phyloP scores from a whole-genome alignment of 805 yeast species.

The Lipomyces orientalis region DNA sequence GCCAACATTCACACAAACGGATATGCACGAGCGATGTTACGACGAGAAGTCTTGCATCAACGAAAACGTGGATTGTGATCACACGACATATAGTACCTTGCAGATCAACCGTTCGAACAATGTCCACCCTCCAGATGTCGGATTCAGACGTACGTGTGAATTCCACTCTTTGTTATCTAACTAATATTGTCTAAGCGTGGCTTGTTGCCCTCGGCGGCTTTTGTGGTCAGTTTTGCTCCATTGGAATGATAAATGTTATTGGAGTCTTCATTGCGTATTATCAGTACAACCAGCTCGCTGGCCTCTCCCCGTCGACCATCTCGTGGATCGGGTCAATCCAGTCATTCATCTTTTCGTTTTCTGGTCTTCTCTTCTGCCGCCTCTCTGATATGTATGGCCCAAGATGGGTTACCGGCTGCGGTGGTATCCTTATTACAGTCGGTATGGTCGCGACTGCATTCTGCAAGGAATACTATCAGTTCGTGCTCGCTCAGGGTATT shows the following conservation, averaged over 20 bases:
- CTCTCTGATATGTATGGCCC: conserved; percentile 36
- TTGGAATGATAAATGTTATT: conserved; percentile 54
- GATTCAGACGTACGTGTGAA: conserved; percentile 17
- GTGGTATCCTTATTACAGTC: conserved; percentile 37
- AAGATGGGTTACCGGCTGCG: conserved; percentile 38
- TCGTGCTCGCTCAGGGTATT: conserved; percentile 59
- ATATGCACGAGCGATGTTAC: too few species aligned
- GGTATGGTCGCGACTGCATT: conserved; percentile 45
- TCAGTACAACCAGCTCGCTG: conserved; percentile 25
- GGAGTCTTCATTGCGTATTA: conserved; percentile 33
- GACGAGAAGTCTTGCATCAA: too few species aligned
- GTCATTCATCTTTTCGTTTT: conserved; percentile 19
- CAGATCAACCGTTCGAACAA: conserved; percentile 4
- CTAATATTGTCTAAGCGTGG: conserved; percentile 47
- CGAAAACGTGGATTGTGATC: too few species aligned
- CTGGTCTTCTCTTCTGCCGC: conserved; percentile 29
- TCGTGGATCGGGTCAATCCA: conserved; percentile 37
- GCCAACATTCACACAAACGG: too few species aligned
- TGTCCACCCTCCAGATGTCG: conserved; percentile 23
- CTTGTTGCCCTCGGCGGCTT: conserved; percentile 61
- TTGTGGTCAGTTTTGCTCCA: conserved; percentile 60
- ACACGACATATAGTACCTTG: conserved; percentile 13
- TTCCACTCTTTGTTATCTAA: not conserved
- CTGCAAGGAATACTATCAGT: conserved; percentile 55
- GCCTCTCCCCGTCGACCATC: conserved; percentile 22